Conservation (phyloP, 176 grass and related monocot species). For the Poa annua region DNA sequence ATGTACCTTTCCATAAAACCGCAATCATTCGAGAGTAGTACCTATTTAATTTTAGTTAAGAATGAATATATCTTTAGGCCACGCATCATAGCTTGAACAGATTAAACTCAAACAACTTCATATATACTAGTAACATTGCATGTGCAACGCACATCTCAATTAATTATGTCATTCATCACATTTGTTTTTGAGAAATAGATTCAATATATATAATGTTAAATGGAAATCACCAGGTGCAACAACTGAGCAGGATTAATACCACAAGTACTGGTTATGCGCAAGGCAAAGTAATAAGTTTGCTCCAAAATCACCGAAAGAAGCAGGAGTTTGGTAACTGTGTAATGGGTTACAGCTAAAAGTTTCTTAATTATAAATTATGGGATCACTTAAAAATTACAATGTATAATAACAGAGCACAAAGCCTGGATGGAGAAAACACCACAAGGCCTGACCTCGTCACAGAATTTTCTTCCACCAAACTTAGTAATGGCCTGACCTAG, state of each 20-base stretch:
- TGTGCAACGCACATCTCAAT: too few species aligned
- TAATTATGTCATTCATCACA: too few species aligned
- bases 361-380: conserved; percentile 18
- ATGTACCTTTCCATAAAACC: too few species aligned
- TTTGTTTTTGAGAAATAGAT: background rate
- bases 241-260: conserved; percentile 28
- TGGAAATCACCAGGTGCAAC: conserved; percentile 22
- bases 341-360: background rate
- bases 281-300: conserved; percentile 31
- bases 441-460: conserved; percentile 71
- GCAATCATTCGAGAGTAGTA: too few species aligned
- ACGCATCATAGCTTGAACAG: too few species aligned
- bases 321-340: background rate
- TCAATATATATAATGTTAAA: background rate
- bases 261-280: conserved; percentile 16
- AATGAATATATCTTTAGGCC: too few species aligned
- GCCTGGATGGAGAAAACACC: conserved; percentile 37
- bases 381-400: conserved; percentile 13
- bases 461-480: conserved; percentile 84
- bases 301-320: background rate
- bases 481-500: too few species aligned
- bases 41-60: too few species aligned
- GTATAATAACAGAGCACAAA: conserved; percentile 30
- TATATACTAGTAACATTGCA: too few species aligned
- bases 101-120: too few species aligned